Percentiles rank a stretch among this genome's conserved stretches.
Evolutionary conservation across 2,329 filamentous ascomycete species (phyloP).

Genomic region (Calonectria hongkongensis): DNA sequence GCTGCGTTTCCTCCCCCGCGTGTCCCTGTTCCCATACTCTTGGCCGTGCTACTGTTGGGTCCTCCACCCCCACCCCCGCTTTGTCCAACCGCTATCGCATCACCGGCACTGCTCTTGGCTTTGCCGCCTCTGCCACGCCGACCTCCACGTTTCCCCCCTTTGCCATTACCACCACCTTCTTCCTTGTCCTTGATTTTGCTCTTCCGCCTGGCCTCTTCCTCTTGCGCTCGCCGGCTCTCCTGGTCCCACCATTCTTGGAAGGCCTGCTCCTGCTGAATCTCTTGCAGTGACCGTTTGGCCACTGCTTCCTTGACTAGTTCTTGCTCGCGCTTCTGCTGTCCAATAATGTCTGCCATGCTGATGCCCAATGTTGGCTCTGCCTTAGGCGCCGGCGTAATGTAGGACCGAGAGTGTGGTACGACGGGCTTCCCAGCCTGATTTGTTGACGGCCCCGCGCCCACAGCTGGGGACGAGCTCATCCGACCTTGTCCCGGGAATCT

Average conservation of each 20-base stretch:
- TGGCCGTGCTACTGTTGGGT: conserved; percentile 37
- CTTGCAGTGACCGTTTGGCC: conserved; percentile 91
- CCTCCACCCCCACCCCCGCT: conserved; percentile 41
- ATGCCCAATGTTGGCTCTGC: conserved; percentile 80
- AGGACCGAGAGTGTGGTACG: conserved; percentile 77
- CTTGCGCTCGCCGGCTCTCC: conserved; percentile 83
- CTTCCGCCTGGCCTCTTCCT: conserved; percentile 71
- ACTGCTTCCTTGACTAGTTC: conserved; percentile 87
- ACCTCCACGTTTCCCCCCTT: conserved; percentile 56
- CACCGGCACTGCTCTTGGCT: conserved; percentile 49
- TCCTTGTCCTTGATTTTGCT: conserved; percentile 65
- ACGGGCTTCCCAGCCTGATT: conserved; percentile 64
- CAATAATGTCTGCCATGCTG: conserved; percentile 91
- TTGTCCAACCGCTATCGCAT: conserved; percentile 45
- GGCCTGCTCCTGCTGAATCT: conserved; percentile 97
- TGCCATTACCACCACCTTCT: conserved; percentile 55
- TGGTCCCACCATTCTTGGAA: conserved; percentile 98
- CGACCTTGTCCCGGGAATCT: conserved; percentile 76
- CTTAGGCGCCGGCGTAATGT: conserved; percentile 74
- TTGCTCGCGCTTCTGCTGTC: conserved; percentile 90
- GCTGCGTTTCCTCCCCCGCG: conserved; percentile 44
- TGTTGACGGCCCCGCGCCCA: conserved; percentile 52
- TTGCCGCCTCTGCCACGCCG: conserved; percentile 59
- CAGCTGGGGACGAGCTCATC: conserved; percentile 58
- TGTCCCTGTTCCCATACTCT: conserved; percentile 41